A percentile compares a stretch with the other conserved stretches of the same genome.
Conservation (phyloP, 2,329 filamentous ascomycete genomes). For the Clarireedia paspali region DNA sequence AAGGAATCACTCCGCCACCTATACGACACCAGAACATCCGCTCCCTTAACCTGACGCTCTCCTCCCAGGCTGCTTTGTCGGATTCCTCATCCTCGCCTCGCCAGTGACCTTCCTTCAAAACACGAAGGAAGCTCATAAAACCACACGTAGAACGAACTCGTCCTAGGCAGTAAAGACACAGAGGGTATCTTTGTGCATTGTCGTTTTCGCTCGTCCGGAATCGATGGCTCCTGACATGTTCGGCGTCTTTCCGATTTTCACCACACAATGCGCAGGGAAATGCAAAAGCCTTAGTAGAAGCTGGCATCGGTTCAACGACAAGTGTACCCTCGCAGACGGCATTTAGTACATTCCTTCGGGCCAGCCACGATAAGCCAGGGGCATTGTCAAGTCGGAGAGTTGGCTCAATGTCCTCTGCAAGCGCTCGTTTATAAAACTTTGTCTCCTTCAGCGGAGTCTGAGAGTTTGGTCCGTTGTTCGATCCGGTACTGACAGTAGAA, state of each 20-base stretch:
- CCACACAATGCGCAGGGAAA: conserved; percentile 74
- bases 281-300: conserved; percentile 38
- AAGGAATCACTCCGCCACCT: conserved; percentile 80
- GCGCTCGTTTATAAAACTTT: conserved; percentile 84
- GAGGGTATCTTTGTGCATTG: conserved; percentile 77
- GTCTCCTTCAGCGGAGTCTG: conserved; percentile 73
- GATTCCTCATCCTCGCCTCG: conserved; percentile 75
- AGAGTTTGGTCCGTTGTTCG: conserved; percentile 30
- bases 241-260: conserved; percentile 63
- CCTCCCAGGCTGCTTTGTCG: conserved; percentile 87
- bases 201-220: conserved; percentile 86
- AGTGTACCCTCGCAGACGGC: conserved; percentile 79
- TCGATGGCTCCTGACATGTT: conserved; percentile 72
- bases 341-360: conserved; percentile 73
- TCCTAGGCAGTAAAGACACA: conserved; percentile 81
- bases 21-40: conserved; percentile 97
- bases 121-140: conserved; percentile 82
- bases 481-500: conserved; percentile 41
- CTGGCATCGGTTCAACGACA: conserved; percentile 80
- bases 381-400: conserved; percentile 84
- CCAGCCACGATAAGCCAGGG: conserved; percentile 88
- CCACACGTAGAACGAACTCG: conserved; percentile 85
- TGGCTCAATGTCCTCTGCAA: conserved; percentile 90
- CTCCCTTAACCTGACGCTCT: conserved; percentile 81
- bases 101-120: conserved; percentile 90